Conservation (phyloP, 2,329 filamentous ascomycete genomes). For the Beauveria sp. region DNA sequence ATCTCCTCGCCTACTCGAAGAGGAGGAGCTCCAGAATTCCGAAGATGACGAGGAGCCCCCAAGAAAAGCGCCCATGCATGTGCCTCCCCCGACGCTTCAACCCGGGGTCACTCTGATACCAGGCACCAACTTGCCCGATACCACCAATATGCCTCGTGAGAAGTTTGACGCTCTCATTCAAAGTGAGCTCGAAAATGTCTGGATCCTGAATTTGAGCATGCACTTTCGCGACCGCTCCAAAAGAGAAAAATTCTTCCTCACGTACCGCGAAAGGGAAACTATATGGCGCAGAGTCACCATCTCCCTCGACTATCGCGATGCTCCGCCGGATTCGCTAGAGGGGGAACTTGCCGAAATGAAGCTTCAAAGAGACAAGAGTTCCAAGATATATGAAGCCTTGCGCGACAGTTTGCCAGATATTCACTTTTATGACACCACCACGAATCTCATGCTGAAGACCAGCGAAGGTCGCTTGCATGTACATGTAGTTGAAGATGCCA, state of each 20-base stretch:
- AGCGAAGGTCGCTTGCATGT: constrained; percentile 82
- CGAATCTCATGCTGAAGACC: constrained; percentile 89
- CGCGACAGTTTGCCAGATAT: constrained; percentile 88
- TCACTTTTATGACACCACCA: constrained; percentile 92
- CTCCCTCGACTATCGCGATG: constrained; percentile 83
- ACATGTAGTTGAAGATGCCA: constrained; percentile 94
- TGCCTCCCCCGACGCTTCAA: background rate
- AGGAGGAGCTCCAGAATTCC: background rate
- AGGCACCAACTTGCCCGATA: constrained; percentile 31
- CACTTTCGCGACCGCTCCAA: constrained; percentile 90
- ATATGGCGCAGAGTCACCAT: constrained; percentile 85
- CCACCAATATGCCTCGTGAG: constrained; percentile 41
- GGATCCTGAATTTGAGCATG: constrained; percentile 98
- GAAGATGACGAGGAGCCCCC: constrained; percentile 28
- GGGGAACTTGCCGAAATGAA: constrained; percentile 68
- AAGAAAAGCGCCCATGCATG: constrained; percentile 8
- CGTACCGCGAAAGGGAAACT: constrained; percentile 73
- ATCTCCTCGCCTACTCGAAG: background rate
- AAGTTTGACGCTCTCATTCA: constrained; percentile 59
- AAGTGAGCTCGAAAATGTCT: constrained; percentile 75
- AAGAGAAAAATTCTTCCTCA: constrained; percentile 96
- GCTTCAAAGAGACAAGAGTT: constrained; percentile 85
- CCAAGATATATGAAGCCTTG: constrained; percentile 89
- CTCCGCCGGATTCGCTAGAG: constrained; percentile 75
- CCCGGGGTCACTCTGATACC: constrained; percentile 19